Percentiles rank a stretch among this genome's conserved stretches.
These are phyloP conservation scores for Penicillium sp. DNA, from an alignment of 2,329 filamentous ascomycete genomes.

Conservation along the genomic window DNA sequence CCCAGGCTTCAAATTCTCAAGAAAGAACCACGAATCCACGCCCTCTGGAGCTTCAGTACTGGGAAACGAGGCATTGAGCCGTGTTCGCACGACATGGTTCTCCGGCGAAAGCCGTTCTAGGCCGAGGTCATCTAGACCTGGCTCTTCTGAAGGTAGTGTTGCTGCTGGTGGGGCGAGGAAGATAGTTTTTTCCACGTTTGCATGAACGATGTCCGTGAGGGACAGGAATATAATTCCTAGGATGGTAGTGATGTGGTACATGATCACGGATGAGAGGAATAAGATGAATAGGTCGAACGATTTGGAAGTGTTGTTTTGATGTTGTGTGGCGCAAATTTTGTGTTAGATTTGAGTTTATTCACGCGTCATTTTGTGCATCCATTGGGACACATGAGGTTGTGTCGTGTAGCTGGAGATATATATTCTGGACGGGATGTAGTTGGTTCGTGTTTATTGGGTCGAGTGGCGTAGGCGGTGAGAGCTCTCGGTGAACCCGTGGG, in stretches of 20 bases:
- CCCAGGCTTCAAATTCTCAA: conserved; percentile 67
- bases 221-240: conserved; percentile 20
- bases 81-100: conserved; percentile 58
- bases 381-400: background rate
- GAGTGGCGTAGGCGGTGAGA: background rate
- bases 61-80: conserved; percentile 69
- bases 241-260: conserved; percentile 10
- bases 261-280: background rate
- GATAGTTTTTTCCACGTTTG: conserved; percentile 89
- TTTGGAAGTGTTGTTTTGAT: background rate
- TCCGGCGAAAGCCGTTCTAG: conserved; percentile 65
- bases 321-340: background rate
- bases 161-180: conserved; percentile 70
- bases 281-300: background rate
- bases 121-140: conserved; percentile 60
- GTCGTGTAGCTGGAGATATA: conserved; percentile 2
- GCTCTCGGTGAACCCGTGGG: background rate
- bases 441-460: background rate
- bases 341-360: background rate
- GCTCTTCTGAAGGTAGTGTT: conserved; percentile 56
- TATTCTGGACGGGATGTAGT: conserved; percentile 4
- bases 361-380: background rate
- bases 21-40: conserved; percentile 72
- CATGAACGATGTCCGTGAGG: conserved; percentile 34
- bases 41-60: conserved; percentile 55